Evolutionary conservation across 2,329 filamentous ascomycete genomes (phyloP), one percentile per base, ranked within the genome.

Genomic region (Ophiostoma pallidulum): DNA sequence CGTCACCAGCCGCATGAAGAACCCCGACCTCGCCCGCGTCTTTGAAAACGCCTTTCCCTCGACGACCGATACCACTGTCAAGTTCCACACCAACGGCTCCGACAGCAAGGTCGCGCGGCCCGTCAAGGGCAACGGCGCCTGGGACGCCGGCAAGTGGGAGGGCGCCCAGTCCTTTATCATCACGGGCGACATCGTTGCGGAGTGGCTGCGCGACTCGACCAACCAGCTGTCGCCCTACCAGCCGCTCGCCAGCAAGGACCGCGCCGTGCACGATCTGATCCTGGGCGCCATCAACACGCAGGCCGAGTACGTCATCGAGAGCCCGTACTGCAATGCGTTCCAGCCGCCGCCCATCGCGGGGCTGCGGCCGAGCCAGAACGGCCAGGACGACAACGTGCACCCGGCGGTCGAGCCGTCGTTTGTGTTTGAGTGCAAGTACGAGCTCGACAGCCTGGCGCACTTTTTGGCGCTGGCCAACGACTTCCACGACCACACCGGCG

Each of bases 391-490:
- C 60, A 66, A 62, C 8, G 92, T 98, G 0, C 88, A 95, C 58
- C 92, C 92, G 0, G 72, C 74, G 1, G 97, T 94, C 61, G 89
- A 97, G 59, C 84, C 84, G 0, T 78, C 74, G 0, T 77, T 82
- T 41, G 92, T 98, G 4, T 98, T 96, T 55, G 92, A 98, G 66
- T 98, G 92, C 77, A 98, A 98, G 67, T 98, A 97, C 66, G 92
- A 98, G 69, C 80, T 98, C 19, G 92, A 98, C 66, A 96, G 90
- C 8, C 73, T 98, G 0, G 92, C 90, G 0, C 84, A 94, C 60
- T 98, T 98, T 63, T 74, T 98, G 6, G 80, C 85, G 0, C 69
- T 98, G 2, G 78, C 75, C 16, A 96, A 95, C 58, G 82, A 95
- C 57, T 97, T 94, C 66, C 75, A 92, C 66, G 78, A 84, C 33